These are phyloP conservation scores for Globisporangium okanoganense DNA, from an alignment of 352 stramenopile species.

Conservation along the genomic window DNA sequence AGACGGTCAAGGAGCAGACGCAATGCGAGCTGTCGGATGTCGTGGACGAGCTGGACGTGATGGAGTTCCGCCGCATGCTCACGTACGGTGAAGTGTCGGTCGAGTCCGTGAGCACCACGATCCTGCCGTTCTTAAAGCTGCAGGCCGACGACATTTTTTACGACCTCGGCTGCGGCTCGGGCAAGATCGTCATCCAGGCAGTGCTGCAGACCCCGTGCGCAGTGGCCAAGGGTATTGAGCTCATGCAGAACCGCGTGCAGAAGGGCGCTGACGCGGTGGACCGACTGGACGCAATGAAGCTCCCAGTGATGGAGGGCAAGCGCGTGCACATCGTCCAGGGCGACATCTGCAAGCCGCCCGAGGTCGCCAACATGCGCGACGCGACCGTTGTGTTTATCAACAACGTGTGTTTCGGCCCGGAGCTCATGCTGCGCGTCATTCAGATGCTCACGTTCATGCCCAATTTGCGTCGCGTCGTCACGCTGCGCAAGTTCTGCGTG, in stretches of 20 bases:
- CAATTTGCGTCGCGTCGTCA: slow-evolving; percentile 65
- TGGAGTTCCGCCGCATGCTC: slow-evolving; percentile 67
- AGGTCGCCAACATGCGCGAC: slow-evolving; percentile 50
- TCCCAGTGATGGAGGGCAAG: slow-evolving; percentile 46
- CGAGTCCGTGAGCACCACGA: slow-evolving; percentile 52
- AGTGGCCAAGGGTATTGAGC: slow-evolving; percentile 70
- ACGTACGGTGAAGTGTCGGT: slow-evolving; percentile 82
- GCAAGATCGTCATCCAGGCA: slow-evolving; percentile 76
- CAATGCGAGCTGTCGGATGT: slow-evolving; percentile 57
- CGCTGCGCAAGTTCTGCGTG: slow-evolving; percentile 76
- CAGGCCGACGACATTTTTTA: slow-evolving; percentile 75
- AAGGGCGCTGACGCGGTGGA: slow-evolving; percentile 54
- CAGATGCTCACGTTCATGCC: slow-evolving; percentile 56
- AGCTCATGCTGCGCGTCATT: slow-evolving; percentile 72
- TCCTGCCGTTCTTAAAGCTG: slow-evolving; percentile 67
- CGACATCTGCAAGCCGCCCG: slow-evolving; percentile 65
- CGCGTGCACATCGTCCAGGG: slow-evolving; percentile 62
- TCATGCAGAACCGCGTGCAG: slow-evolving; percentile 80
- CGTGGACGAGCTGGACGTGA: slow-evolving; percentile 61
- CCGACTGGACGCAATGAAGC: slow-evolving; percentile 34
- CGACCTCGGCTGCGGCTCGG: slow-evolving; percentile 76
- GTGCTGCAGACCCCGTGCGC: slow-evolving; percentile 65
- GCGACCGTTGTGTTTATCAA: slow-evolving; percentile 87
- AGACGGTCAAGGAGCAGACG: slow-evolving; percentile 65
- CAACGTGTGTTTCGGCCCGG: slow-evolving; percentile 78